A percentile compares a stretch with the other conserved stretches of the same genome.
phyloP scores from a whole-genome alignment of 257 asterid species.

The Nicotiana tabacum region DNA sequence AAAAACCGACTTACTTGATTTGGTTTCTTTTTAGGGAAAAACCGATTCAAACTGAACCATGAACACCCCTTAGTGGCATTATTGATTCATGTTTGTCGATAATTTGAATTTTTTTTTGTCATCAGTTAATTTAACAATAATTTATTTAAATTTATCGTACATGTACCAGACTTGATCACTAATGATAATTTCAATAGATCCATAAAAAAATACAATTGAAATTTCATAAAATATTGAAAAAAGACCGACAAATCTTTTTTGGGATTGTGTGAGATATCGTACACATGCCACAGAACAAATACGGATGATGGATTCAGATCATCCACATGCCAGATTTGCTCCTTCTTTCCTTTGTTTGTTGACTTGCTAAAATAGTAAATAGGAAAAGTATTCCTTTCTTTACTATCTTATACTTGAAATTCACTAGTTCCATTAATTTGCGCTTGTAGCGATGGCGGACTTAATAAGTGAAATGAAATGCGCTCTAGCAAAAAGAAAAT shows the following conservation, averaged over 20 bases:
- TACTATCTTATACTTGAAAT: too few relatives aligned
- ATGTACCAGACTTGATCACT: not conserved
- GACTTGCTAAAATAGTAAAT: not conserved
- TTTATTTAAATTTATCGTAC: not conserved
- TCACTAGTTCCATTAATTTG: too few relatives aligned
- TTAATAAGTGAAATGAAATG: too few relatives aligned
- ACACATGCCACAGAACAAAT: conserved; percentile 16
- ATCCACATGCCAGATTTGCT: not conserved
- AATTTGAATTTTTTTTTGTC: not conserved
- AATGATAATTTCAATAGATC: conserved; percentile 1
- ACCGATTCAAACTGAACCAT: too few relatives aligned
- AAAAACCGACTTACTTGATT: too few relatives aligned
- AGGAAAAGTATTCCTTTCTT: not conserved
- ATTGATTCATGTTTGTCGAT: not conserved
- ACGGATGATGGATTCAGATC: not conserved
- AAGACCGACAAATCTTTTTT: conserved; percentile 48
- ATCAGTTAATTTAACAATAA: not conserved
- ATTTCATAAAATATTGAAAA: conserved; percentile 14
- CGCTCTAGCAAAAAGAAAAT: too few relatives aligned
- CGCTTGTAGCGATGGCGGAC: too few relatives aligned
- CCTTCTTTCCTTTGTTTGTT: not conserved
- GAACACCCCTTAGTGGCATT: not conserved
- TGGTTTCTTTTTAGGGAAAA: too few relatives aligned
- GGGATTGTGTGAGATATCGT: conserved; percentile 44
- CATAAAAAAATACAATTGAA: not conserved